Percentiles rank a stretch among this genome's conserved stretches.
These are phyloP conservation scores for Catharanthus roseus DNA, from an alignment of 257 asterid genomes.

Conservation along the genomic window DNA sequence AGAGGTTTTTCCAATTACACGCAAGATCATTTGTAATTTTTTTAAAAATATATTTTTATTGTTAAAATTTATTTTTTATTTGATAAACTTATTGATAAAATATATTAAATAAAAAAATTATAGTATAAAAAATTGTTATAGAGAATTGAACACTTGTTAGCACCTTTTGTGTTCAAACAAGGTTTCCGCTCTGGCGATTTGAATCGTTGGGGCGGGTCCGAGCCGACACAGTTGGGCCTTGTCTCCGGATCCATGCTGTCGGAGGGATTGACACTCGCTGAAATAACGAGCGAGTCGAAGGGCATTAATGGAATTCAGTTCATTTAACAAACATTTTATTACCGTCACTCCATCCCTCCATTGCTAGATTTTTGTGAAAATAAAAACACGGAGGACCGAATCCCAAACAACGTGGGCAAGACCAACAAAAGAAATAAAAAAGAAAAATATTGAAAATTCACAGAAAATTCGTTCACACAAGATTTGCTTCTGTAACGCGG, in stretches of 20 bases:
- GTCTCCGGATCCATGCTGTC: constrained; percentile 31
- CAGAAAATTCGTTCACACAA: background rate
- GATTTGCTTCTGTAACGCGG: constrained; percentile 13
- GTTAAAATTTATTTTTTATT: too few species aligned
- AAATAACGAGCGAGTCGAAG: constrained; percentile 27
- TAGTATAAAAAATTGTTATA: too few species aligned
- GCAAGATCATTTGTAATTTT: too few species aligned
- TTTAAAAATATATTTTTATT: too few species aligned
- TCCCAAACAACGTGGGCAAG: constrained; percentile 62
- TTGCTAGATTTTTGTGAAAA: constrained; percentile 13
- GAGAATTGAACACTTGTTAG: too few species aligned
- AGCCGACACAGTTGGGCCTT: constrained; percentile 11
- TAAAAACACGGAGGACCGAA: constrained; percentile 50
- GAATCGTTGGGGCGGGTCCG: constrained; percentile 28
- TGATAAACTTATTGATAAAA: too few species aligned
- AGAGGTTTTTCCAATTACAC: too few species aligned
- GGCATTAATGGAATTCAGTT: constrained; percentile 39
- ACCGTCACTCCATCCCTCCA: background rate
- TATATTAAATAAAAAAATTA: too few species aligned
- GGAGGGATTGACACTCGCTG: constrained; percentile 15
- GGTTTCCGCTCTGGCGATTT: constrained; percentile 26
- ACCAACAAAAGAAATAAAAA: constrained; percentile 13
- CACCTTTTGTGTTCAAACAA: background rate
- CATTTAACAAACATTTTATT: constrained; percentile 19
- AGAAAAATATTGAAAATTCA: constrained; percentile 5